Evolutionary conservation across 345 rosid genomes (phyloP).

Genomic region (Syzygium aqueum): DNA sequence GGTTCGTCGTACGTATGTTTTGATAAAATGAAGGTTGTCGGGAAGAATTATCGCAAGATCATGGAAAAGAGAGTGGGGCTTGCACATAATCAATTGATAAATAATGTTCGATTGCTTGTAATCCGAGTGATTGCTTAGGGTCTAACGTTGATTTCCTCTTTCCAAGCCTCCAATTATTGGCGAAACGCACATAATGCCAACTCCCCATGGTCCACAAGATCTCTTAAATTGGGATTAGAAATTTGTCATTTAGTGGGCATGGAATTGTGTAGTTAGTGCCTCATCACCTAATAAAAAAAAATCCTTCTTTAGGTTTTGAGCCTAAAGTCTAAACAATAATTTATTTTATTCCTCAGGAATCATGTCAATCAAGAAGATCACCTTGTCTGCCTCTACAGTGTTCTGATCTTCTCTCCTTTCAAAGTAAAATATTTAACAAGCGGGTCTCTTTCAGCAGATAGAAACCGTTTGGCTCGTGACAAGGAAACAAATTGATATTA

Average conservation of each 20-base stretch:
- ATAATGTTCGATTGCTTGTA: background rate
- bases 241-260: background rate
- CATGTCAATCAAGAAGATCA: background rate
- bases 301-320: background rate
- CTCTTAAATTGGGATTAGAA: background rate
- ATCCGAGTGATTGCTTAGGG: background rate
- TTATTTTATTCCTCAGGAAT: background rate
- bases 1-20: background rate
- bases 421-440: background rate
- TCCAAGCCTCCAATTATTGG: background rate
- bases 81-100: background rate
- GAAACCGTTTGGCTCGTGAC: background rate
- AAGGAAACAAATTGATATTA: background rate
- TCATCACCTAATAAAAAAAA: background rate
- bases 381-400: background rate
- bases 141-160: background rate
- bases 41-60: background rate
- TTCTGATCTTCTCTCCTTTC: background rate
- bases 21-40: background rate
- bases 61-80: background rate
- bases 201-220: background rate
- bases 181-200: background rate
- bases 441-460: background rate
- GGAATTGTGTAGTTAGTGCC: background rate
- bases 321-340: background rate